phyloP scores from a whole-genome alignment of 352 stramenopile species.

The Elongisporangium undulatum region DNA sequence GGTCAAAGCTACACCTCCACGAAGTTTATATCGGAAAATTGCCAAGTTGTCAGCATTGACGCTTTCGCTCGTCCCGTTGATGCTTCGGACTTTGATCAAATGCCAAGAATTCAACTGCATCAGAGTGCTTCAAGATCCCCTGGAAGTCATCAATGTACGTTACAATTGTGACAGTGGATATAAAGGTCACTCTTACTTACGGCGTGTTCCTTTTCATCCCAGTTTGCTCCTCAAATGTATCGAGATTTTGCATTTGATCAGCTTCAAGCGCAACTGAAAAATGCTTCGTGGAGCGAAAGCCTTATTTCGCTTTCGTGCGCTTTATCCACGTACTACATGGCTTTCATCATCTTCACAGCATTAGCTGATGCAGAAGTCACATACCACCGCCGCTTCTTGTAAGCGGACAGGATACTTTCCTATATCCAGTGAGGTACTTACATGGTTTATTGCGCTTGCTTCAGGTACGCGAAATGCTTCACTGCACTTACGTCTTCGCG shows the following conservation, averaged over 20 bases:
- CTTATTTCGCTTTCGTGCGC: conserved; percentile 69
- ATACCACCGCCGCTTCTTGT: conserved; percentile 83
- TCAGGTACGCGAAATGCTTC: conserved; percentile 87
- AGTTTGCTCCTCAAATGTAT: conserved; percentile 12
- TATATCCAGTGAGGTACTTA: too few relatives aligned
- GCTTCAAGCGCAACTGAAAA: conserved; percentile 15
- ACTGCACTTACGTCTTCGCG: conserved; percentile 84
- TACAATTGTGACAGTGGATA: neutral
- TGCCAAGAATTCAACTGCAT: conserved; percentile 63
- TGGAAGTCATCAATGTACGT: conserved; percentile 30
- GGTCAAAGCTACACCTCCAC: conserved; percentile 68
- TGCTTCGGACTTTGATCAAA: conserved; percentile 43
- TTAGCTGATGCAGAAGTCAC: conserved; percentile 82
- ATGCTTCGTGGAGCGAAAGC: conserved; percentile 25
- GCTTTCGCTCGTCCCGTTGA: conserved; percentile 56
- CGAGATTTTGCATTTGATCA: conserved; percentile 21
- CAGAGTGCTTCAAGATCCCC: conserved; percentile 36
- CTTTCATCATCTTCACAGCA: conserved; percentile 66
- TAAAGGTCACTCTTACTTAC: neutral
- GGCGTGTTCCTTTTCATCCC: neutral
- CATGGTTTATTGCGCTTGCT: conserved; percentile 1
- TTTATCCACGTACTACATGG: conserved; percentile 70
- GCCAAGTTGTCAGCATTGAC: conserved; percentile 47
- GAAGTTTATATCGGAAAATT: conserved; percentile 69
- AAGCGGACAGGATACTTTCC: conserved; percentile 3